A percentile compares a stretch with the other conserved stretches of the same genome.
These are phyloP conservation scores for Neospora caninum DNA, from an alignment of 169 alveolate species.

Conservation along the genomic window DNA sequence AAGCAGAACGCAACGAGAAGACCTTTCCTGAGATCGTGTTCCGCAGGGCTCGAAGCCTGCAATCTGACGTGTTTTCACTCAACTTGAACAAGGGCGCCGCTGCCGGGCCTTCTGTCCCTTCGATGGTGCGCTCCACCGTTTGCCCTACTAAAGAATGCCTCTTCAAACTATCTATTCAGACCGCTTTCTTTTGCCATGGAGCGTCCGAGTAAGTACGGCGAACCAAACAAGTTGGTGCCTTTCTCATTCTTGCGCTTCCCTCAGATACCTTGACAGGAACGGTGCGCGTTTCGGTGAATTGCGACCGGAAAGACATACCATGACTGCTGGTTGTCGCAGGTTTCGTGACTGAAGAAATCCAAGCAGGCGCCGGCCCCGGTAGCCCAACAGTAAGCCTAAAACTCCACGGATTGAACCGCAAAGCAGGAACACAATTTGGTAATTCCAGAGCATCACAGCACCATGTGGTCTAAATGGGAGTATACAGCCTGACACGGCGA, in stretches of 20 bases:
- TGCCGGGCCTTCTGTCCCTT: constrained; percentile 33
- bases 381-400: neutral
- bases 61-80: neutral
- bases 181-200: constrained; percentile 21
- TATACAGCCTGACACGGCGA: constrained; percentile 32
- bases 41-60: neutral
- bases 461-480: constrained; percentile 41
- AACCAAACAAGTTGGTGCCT: neutral
- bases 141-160: neutral
- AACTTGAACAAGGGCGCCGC: constrained; percentile 22
- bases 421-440: neutral
- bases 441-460: neutral
- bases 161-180: neutral
- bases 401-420: neutral
- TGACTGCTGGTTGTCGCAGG: neutral
- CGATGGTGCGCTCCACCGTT: neutral
- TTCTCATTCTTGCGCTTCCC: neutral
- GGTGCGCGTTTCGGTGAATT: neutral
- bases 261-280: constrained; percentile 26
- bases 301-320: neutral
- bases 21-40: neutral
- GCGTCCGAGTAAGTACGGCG: constrained; percentile 8
- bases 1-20: neutral
- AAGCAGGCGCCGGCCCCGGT: neutral
- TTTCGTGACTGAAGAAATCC: neutral